Evolutionary conservation across 2,329 filamentous ascomycete genomes (phyloP), one percentile per base, ranked within the genome.

Genomic region (Trichoderma sp.): DNA sequence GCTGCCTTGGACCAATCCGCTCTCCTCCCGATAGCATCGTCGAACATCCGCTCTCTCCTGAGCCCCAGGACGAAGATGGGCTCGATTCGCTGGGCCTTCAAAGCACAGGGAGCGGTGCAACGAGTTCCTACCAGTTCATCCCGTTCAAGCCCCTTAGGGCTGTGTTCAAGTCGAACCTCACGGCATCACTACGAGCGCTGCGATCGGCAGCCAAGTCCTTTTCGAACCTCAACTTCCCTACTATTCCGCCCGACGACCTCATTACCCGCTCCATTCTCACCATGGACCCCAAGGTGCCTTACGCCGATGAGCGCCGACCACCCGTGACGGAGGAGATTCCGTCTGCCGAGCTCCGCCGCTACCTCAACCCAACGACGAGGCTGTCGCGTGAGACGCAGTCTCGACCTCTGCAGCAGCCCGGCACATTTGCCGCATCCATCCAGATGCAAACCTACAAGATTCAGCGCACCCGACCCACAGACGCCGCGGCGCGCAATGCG

Each of bases 381-480:
- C 70, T 72, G 64, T 75, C 71, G 65, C 73, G 73, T 47, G 77
- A 70, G 65, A 71, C 67, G 28, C 74, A 67, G 44, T 72, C 74
- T 14, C 73, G 74, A 41, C 68, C 71, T 9, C 69, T 71, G 43
- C 63, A 71, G 30, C 48, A 66, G 57, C 64, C 77, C 63, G 76
- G 79, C 66, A 77, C 78, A 60, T 89, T 85, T 71, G 88, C 86
- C 15, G 86, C 88, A 28, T 89, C 88, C 1, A 90, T 90, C 66
- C 87, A 90, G 73, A 89, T 90, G 87, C 86, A 89, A 71, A 90
- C 88, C 0, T 90, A 90, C 79, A 87, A 86, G 72, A 81, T 86
- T 41, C 82, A 82, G 70, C 80, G 81, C 43, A 82, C 80, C 30
- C 79, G 78, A 67, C 78, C 77, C 59, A 70, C 75, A 45, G 70